Base-by-base conservation (phyloP, 805 yeast species). In the Metschnikowia chrysomelidarum region DNA sequence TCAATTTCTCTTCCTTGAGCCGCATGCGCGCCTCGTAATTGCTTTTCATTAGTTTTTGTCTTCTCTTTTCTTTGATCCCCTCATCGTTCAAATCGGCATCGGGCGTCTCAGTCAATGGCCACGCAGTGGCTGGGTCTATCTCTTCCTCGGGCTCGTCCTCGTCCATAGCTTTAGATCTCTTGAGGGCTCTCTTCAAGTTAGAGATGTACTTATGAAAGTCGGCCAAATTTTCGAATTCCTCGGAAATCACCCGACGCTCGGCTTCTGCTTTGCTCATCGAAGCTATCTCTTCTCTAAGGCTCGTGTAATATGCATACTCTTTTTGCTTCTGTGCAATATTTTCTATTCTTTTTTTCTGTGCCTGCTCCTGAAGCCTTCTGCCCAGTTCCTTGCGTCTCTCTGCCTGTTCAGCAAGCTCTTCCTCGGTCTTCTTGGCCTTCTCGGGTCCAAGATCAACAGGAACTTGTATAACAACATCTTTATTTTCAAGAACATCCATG, bases 361-460 rank as follows among this genome's bases (percentile, higher is more conserved):
- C 97, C 59, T 88, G 96, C 51, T 87, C 95, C 61, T 93, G 98
- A 43, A 94, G 69, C 46, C 95, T 71, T 44, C 82, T 76, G 7
- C 97, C 97, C 44, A 83, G 84, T 54, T 88, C 96, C 49, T 76
- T 74, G 41, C 95, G 73, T 54, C 82, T 80, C 46, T 83, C 91
- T 1, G 89, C 82, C 44, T 85, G 88, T 17, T 73, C 58, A 14
- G 76, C 78, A 17, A 89, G 59, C 55, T 91, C 97, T 57, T 87
- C 96, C 41, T 62, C 65, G 17, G 59, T 65, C 54, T 89, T 89
- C 54, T 82, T 86, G 7, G 46, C 40, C 27, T 76, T 78, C 34
- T 75, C 80, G 7, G 76, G 69, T 2, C 76, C 72, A 37, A 83
- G 78, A 21, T 67, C 73, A 5, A 65, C 68, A 1, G 96, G 94